Percentiles rank a stretch among this genome's conserved stretches.
Evolutionary conservation across 768 basidiomycete genomes (phyloP).

Genomic region (Pleurotus salmoneostramineus): DNA sequence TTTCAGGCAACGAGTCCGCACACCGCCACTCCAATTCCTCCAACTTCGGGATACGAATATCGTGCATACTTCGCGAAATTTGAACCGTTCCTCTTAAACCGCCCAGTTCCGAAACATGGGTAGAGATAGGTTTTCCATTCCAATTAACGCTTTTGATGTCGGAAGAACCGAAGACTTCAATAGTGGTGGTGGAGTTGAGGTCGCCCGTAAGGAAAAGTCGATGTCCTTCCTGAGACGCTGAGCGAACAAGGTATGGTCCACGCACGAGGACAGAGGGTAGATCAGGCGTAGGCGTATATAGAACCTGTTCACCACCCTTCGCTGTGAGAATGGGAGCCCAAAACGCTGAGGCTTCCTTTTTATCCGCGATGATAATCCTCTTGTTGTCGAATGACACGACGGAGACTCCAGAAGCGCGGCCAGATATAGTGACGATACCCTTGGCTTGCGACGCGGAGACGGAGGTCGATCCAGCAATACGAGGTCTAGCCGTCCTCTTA

Average conservation of each 20-base stretch:
- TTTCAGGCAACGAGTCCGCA: slow-evolving; percentile 60
- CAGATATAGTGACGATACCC: slow-evolving; percentile 37
- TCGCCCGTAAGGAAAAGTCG: slow-evolving; percentile 43
- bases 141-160: slow-evolving; percentile 43
- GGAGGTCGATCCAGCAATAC: slow-evolving; percentile 16
- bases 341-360: slow-evolving; percentile 53
- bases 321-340: slow-evolving; percentile 52
- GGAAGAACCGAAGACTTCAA: slow-evolving; percentile 52
- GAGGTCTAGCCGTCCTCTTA: slow-evolving; percentile 9
- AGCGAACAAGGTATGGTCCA: slow-evolving; percentile 31
- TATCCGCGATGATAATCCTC: slow-evolving; percentile 54
- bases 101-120: slow-evolving; percentile 22
- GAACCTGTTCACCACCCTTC: slow-evolving; percentile 14
- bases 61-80: slow-evolving; percentile 25
- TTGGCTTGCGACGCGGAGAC: slow-evolving; percentile 16
- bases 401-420: slow-evolving; percentile 28
- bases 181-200: slow-evolving; percentile 42
- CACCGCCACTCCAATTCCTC: slow-evolving; percentile 48
- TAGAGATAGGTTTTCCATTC: slow-evolving; percentile 47
- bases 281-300: slow-evolving; percentile 24
- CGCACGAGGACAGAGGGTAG: slow-evolving; percentile 25
- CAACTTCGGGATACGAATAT: slow-evolving; percentile 34
- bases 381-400: slow-evolving; percentile 41
- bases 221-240: slow-evolving; percentile 18
- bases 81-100: slow-evolving; percentile 30